Conservation (phyloP, 2,329 filamentous ascomycete genomes). For the Beauveria australis region DNA sequence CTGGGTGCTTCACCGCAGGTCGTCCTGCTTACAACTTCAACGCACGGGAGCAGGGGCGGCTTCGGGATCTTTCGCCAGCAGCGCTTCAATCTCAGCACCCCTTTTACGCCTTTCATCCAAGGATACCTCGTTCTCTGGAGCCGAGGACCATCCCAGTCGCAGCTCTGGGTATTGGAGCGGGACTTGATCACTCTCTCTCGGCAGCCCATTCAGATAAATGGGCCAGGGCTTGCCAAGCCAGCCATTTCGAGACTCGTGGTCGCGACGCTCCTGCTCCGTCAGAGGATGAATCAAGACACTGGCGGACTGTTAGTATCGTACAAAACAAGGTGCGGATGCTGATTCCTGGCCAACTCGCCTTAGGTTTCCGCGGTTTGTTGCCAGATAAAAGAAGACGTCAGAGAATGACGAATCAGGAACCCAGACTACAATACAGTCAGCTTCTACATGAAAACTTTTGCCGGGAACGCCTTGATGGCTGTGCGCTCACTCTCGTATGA, state of each 20-base stretch:
- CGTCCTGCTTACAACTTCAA: no score
- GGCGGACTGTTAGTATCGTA: neutral
- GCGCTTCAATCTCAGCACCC: constrained; percentile 22
- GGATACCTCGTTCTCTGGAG: constrained; percentile 21
- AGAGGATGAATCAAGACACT: constrained; percentile 26
- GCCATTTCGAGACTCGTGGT: constrained; percentile 25
- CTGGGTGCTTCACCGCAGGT: no score
- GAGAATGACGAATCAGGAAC: constrained; percentile 27
- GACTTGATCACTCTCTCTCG: constrained; percentile 17
- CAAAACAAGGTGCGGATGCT: neutral
- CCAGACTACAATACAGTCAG: constrained; percentile 19
- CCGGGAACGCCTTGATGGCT: neutral
- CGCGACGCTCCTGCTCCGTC: constrained; percentile 22
- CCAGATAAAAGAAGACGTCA: constrained; percentile 27
- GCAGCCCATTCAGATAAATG: constrained; percentile 23
- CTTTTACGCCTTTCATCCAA: constrained; percentile 22
- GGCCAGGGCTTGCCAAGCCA: constrained; percentile 28
- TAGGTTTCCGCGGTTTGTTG: constrained; percentile 23
- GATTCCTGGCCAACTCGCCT: constrained; percentile 14
- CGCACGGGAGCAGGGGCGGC: constrained; percentile 22
- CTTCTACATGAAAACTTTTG: neutral
- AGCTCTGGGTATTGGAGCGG: constrained; percentile 26
- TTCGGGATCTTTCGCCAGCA: constrained; percentile 22
- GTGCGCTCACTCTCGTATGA: constrained; percentile 23
- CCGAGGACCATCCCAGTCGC: constrained; percentile 22